Base-by-base conservation (phyloP, 1,139 yeast genomes). In the Debaryomyces subglobosus region DNA sequence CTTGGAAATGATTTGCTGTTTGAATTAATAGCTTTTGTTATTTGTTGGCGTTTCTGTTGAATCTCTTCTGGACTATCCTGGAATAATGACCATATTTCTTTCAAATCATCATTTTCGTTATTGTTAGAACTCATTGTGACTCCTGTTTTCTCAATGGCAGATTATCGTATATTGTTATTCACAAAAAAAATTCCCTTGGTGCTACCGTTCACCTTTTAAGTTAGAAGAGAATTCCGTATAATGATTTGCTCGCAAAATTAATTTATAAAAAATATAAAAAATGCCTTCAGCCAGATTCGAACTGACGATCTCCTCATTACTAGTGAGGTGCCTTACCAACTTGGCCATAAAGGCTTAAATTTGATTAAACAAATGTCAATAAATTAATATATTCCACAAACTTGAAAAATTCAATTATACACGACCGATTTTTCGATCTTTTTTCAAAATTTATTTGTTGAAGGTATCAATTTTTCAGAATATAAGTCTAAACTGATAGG, bases 251-350 rank as follows among this genome's bases (percentile, higher is more conserved):
- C n/a, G n/a, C 8, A 16, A 16, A 10, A 33, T 5, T 16, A 33
- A 42, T 33, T 33, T 42, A 16, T 10, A 2, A 42, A 34, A 25
- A 25, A 13, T 3, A 59, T 69, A 72, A 69, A 53, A 57, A 58
- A 56, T 82, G 87, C 87, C 85, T 81, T 80, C 84, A 81, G 81
- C 83, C 87, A 83, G 88, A 83, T 73, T 84, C 85, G 89, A 84
- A 84, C 89, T 84, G 88, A 81, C 84, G 89, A 84, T 84, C 89
- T 84, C 86, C 82, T 83, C 89, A 84, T 84, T 85, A 84, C 89
- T 84, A 85, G 90, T 84, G 89, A 83, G 82, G 86, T 86, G 89
- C 89, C 89, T 84, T 84, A 84, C 89, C 89, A 84, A 83, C 89
- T 85, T 84, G 89, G 89, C 86, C 86, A 82, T 80, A 79, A 63